Evolutionary conservation across 257 asterid species (phyloP).

Genomic region (Solanum chiquidenum): DNA sequence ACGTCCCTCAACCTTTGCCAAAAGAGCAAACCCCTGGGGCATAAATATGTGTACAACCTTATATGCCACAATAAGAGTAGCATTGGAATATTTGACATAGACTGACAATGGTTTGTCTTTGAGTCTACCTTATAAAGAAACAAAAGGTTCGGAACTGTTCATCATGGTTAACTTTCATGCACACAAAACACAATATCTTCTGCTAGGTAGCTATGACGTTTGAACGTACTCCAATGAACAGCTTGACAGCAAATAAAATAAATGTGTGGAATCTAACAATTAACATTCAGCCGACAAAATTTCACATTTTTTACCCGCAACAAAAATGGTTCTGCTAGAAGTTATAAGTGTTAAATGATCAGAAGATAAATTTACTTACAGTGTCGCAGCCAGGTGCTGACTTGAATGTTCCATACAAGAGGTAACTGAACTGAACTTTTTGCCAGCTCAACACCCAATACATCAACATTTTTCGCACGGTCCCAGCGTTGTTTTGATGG

Average conservation of each 20-base stretch:
- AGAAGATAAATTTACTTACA: conserved; percentile 47
- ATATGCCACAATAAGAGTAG: neutral
- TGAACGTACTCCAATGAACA: neutral
- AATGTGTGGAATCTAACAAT: neutral
- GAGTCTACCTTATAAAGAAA: neutral
- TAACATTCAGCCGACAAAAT: neutral
- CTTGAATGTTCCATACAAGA: conserved; percentile 96
- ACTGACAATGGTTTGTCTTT: neutral
- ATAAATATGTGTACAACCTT: neutral
- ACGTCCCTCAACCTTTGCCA: neutral
- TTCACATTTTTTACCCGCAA: neutral
- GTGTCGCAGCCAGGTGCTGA: conserved; percentile 99
- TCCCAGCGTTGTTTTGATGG: conserved; percentile 74
- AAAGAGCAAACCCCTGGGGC: neutral
- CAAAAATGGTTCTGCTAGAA: neutral
- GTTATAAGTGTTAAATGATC: neutral
- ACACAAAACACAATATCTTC: neutral
- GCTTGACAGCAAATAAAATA: neutral
- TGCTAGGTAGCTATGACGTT: neutral
- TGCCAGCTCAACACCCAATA: conserved; percentile 87
- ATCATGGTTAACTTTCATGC: neutral
- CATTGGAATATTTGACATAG: neutral
- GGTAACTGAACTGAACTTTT: conserved; percentile 86
- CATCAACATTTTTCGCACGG: conserved; percentile 88
- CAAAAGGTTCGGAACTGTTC: neutral